Percentiles rank a stretch among this genome's conserved stretches.
These are phyloP conservation scores for Cutaneotrichosporon dermatis DNA, from an alignment of 1,284 basidiomycete genomes.

Conservation along the genomic window DNA sequence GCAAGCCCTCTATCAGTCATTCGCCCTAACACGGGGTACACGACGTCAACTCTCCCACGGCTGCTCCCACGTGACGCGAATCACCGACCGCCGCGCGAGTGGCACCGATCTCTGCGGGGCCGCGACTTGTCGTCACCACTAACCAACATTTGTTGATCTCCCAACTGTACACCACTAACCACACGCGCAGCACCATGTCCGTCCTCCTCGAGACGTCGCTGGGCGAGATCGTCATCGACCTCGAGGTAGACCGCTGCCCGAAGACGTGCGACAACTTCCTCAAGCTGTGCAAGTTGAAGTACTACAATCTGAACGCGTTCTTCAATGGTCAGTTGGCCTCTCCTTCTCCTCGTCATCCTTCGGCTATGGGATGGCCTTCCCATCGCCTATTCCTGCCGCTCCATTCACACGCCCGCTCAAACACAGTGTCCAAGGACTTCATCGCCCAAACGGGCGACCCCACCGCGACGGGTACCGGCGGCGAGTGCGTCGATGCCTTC, in stretches of 20 bases:
- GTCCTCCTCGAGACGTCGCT: conserved; percentile 93
- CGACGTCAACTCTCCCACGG: too few species aligned
- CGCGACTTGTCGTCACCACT: too few species aligned
- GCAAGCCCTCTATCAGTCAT: too few species aligned
- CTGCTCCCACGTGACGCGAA: too few species aligned
- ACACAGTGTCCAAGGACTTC: conserved; percentile 87
- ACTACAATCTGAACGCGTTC: conserved; percentile 93
- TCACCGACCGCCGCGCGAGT: too few species aligned
- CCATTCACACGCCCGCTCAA: too few species aligned
- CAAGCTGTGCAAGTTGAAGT: conserved; percentile 93
- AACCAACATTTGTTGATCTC: too few species aligned
- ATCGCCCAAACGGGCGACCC: conserved; percentile 93
- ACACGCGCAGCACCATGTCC: conserved; percentile 60
- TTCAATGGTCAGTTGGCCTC: conserved; percentile 71
- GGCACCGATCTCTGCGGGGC: too few species aligned
- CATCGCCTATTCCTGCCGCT: too few species aligned
- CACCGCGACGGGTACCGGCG: conserved; percentile 88
- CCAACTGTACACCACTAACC: background rate
- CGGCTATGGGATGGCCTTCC: too few species aligned
- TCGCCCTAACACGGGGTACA: too few species aligned
- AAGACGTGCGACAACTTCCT: conserved; percentile 91
- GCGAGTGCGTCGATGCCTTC: conserved; percentile 71
- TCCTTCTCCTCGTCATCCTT: too few species aligned
- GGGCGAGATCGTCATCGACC: conserved; percentile 92
- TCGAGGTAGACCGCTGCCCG: conserved; percentile 84